phyloP scores from a whole-genome alignment of 495 filamentous ascomycete species.

The Lepidopterella palustris region DNA sequence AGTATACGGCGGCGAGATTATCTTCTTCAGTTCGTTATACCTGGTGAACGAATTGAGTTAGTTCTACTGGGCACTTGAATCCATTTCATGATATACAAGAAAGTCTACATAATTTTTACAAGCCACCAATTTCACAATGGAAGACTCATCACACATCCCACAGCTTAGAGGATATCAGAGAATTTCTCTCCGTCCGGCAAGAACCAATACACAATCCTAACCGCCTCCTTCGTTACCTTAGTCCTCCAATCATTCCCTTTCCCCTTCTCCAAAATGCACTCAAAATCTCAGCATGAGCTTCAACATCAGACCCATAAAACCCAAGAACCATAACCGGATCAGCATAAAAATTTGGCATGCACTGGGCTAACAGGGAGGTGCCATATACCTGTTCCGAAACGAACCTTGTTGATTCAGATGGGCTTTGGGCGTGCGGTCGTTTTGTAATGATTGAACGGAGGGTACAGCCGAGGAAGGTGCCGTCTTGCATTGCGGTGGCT shows the following conservation, averaged over 20 bases:
- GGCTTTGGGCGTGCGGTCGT: slow-evolving; percentile 25
- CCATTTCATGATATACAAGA: too few species aligned
- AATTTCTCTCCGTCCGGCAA: slow-evolving; percentile 20
- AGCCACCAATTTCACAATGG: too few species aligned
- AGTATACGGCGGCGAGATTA: too few species aligned
- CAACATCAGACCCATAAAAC: neutral
- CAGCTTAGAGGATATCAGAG: slow-evolving; percentile 10
- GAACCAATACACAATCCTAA: slow-evolving; percentile 34
- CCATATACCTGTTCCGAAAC: slow-evolving; percentile 26
- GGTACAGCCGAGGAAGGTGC: slow-evolving; percentile 23
- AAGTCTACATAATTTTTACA: too few species aligned
- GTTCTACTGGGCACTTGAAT: too few species aligned
- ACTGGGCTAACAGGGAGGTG: slow-evolving; percentile 22
- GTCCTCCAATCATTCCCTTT: slow-evolving; percentile 13
- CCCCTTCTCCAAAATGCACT: neutral
- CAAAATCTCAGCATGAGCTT: neutral
- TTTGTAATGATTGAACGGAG: slow-evolving; percentile 21
- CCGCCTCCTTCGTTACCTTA: slow-evolving; percentile 20
- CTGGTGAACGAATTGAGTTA: too few species aligned
- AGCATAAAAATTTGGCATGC: neutral
- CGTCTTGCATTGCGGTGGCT: slow-evolving; percentile 30
- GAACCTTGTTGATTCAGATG: slow-evolving; percentile 31
- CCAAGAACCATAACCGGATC: neutral
- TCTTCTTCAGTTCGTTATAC: too few species aligned
- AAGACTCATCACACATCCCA: too few species aligned